Base-by-base conservation (phyloP, 2,329 filamentous ascomycete genomes). In the Xylariaceae sp. region DNA sequence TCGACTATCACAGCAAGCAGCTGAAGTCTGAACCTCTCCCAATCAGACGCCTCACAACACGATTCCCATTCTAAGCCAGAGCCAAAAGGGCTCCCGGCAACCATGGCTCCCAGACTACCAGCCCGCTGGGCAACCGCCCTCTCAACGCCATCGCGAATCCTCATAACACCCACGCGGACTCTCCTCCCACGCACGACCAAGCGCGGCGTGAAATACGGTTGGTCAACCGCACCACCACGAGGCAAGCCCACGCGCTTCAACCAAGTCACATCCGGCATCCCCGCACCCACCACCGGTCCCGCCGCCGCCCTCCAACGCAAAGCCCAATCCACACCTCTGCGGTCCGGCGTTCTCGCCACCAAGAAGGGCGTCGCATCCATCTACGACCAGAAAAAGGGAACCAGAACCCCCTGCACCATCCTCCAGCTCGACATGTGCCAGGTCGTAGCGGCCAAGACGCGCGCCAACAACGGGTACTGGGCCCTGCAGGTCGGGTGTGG, bases 361-460 rank as follows among this genome's bases (percentile, higher is more conserved):
- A 98, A 98, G 72, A 92, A 91, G 72, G 93, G 93, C 67, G 97
- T 98, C 88, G 95, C 90, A 35, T 91, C 86, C 49, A 71, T 96
- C 54, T 97, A 86, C 76, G 84, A 90, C 62, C 42, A 11, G 14
- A 80, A 83, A 19, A 83, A 85, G 21, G 86, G 88, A 57, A 79
- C 78, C 53, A 83, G 92, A 54, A 86, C 84, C 47, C 78, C 91
- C 17, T 95, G 90, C 74, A 98, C 93, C 12, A 86, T 98, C 42
- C 78, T 98, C 46, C 91, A 97, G 72, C 77, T 98, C 59, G 93
- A 98, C 67, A 79, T 88, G 59, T 90, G 94, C 50, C 86, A 97
- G 70, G 90, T 96, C 7, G 74, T 96, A 32, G 83, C 85, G 48
- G 85, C 88, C 70, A 96, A 95, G 77, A 93, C 88, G 52, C 73